A percentile compares a stretch with the other conserved stretches of the same genome.
Conservation (phyloP, 805 yeast species). For the Starmerella davenportii region DNA sequence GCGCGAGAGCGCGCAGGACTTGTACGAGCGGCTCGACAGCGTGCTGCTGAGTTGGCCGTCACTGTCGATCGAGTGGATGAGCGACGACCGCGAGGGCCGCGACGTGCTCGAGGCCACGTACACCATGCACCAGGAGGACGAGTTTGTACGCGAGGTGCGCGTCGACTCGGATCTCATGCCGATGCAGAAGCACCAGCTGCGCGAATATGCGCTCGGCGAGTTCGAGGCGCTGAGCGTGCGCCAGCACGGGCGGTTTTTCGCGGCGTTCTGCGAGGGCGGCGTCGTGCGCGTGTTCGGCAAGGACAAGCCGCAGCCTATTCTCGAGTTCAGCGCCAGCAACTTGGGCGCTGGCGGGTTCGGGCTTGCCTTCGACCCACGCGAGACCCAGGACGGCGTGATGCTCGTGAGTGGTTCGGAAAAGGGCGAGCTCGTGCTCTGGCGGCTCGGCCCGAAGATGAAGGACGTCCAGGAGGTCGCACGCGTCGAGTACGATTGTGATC, state of each 20-base stretch:
- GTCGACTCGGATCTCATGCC: conserved; percentile 8
- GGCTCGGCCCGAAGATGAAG: conserved; percentile 21
- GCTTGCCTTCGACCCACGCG: conserved; percentile 42
- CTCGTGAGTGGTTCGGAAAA: conserved; percentile 56
- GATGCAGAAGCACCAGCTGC: conserved; percentile 4
- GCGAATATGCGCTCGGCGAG: conserved; percentile 4
- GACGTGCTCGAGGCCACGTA: conserved; percentile 13
- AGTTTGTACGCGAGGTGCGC: conserved; percentile 10
- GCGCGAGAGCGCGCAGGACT: conserved; percentile 12
- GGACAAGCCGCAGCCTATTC: not conserved
- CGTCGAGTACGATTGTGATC: conserved; percentile 26
- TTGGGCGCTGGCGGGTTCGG: conserved; percentile 44
- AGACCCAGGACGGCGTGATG: not conserved
- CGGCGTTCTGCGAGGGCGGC: conserved; percentile 7
- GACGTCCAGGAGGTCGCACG: not conserved
- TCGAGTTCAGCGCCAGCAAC: not conserved
- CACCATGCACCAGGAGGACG: conserved; percentile 9
- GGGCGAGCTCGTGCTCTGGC: conserved; percentile 52
- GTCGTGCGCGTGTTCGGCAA: conserved; percentile 8
- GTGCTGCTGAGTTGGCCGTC: conserved; percentile 12
- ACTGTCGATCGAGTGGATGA: conserved; percentile 10
- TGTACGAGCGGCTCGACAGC: conserved; percentile 13
- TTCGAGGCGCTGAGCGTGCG: conserved; percentile 8
- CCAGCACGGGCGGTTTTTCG: conserved; percentile 5
- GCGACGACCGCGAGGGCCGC: conserved; percentile 3